Conservation (phyloP, 2,329 filamentous ascomycete species). For the Hymenoscyphus infarciens region DNA sequence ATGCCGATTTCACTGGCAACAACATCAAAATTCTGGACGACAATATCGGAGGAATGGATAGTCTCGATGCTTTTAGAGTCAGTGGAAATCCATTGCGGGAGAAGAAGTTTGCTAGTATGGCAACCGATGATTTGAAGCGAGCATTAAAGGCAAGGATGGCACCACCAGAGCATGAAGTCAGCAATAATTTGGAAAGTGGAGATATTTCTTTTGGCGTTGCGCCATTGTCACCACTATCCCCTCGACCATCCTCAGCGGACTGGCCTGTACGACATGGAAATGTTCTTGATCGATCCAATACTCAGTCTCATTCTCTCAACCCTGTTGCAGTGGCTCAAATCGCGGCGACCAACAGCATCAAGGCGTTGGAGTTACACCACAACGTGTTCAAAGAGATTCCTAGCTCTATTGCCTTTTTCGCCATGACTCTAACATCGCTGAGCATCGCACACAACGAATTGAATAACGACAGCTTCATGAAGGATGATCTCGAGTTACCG, state of each 20-base stretch:
- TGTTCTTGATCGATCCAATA: constrained; percentile 66
- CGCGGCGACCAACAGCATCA: constrained; percentile 49
- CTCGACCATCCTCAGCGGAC: constrained; percentile 26
- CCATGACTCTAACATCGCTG: constrained; percentile 65
- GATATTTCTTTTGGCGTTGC: constrained; percentile 27
- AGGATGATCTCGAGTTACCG: constrained; percentile 64
- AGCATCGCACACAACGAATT: constrained; percentile 75
- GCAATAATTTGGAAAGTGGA: constrained; percentile 36
- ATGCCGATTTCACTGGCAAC: constrained; percentile 82
- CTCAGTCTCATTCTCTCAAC: constrained; percentile 58
- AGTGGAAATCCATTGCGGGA: constrained; percentile 89
- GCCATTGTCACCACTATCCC: constrained; percentile 25
- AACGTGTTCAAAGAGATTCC: constrained; percentile 74
- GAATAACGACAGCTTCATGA: constrained; percentile 60
- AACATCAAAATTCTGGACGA: constrained; percentile 73
- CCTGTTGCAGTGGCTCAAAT: constrained; percentile 54
- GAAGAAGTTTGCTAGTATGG: constrained; percentile 78
- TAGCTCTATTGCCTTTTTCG: constrained; percentile 64
- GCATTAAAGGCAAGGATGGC: constrained; percentile 65
- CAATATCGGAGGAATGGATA: constrained; percentile 75
- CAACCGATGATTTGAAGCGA: constrained; percentile 76
- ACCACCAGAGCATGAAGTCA: constrained; percentile 40
- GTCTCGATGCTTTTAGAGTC: constrained; percentile 68
- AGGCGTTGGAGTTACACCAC: constrained; percentile 66
- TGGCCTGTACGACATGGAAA: constrained; percentile 40